Conservation (phyloP, 106 monocot genomes). For the Triglochin maritima region DNA sequence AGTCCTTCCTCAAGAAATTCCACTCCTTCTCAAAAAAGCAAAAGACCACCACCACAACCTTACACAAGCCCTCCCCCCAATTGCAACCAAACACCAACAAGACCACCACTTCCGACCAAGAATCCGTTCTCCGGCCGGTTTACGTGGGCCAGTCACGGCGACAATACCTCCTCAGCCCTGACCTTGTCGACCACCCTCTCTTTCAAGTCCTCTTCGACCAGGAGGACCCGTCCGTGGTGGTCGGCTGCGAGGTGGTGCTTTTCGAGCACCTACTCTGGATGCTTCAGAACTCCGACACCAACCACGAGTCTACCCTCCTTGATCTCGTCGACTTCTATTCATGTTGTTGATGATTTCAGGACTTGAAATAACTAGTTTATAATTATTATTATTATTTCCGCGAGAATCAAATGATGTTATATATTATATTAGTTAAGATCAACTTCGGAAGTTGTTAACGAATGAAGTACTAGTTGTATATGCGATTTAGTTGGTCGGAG, state of each 20-base stretch:
- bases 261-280: constrained; percentile 36
- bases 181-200: constrained; percentile 25
- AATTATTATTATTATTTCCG: too few species aligned
- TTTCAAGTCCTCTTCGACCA: constrained; percentile 12
- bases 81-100: background rate
- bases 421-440: too few species aligned
- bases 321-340: constrained; percentile 25
- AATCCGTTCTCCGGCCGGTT: constrained; percentile 8
- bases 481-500: too few species aligned
- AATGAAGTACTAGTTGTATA: too few species aligned
- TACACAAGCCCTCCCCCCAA: background rate
- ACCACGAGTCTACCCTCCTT: constrained; percentile 9
- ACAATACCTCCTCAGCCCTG: constrained; percentile 18
- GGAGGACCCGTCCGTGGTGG: background rate
- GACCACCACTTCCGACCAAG: background rate
- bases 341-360: background rate
- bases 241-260: constrained; percentile 29
- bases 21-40: constrained; percentile 17
- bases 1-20: constrained; percentile 69
- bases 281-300: constrained; percentile 23
- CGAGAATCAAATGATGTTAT: too few species aligned
- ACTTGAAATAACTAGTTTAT: too few species aligned
- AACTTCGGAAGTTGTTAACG: too few species aligned
- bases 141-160: constrained; percentile 34
- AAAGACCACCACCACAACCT: background rate